Evolutionary conservation across 768 basidiomycete genomes (phyloP).

Genomic region (Tylopilus plumbeoviolaceoides): DNA sequence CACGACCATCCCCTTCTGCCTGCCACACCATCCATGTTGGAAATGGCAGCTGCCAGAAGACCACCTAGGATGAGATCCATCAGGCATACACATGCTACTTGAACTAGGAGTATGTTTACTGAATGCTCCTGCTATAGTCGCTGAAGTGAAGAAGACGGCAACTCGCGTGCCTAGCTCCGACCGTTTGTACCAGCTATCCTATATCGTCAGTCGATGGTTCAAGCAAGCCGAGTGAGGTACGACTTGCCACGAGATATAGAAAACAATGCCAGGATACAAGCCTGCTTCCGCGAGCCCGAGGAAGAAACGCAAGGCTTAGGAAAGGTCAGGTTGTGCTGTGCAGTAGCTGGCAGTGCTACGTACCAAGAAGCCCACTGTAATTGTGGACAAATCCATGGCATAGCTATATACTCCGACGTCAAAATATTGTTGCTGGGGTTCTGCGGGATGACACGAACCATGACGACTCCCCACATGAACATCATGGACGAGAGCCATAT

Average conservation of each 20-base stretch:
- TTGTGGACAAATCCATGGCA: slow-evolving; percentile 59
- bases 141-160: slow-evolving; percentile 76
- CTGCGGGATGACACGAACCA: slow-evolving; percentile 28
- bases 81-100: not conserved
- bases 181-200: slow-evolving; percentile 70
- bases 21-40: slow-evolving; percentile 66
- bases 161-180: slow-evolving; percentile 69
- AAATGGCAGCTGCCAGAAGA: slow-evolving; percentile 60
- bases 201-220: not conserved
- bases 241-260: slow-evolving; percentile 55
- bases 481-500: slow-evolving; percentile 52
- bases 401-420: slow-evolving; percentile 35
- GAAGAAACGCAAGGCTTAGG: slow-evolving; percentile 52
- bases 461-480: slow-evolving; percentile 39
- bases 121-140: slow-evolving; percentile 75
- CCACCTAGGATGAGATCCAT: slow-evolving; percentile 42
- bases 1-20: slow-evolving; percentile 64
- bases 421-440: not conserved
- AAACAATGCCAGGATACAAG: slow-evolving; percentile 48
- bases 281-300: slow-evolving; percentile 56
- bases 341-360: slow-evolving; percentile 13
- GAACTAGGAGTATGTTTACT: slow-evolving; percentile 37
- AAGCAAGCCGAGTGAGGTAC: not conserved
- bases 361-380: slow-evolving; percentile 61
- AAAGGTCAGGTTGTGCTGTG: not conserved